Evolutionary conservation across 345 rosid species (phyloP), one percentile per base, ranked within the genome.

Genomic region (Reutealis trisperma): DNA sequence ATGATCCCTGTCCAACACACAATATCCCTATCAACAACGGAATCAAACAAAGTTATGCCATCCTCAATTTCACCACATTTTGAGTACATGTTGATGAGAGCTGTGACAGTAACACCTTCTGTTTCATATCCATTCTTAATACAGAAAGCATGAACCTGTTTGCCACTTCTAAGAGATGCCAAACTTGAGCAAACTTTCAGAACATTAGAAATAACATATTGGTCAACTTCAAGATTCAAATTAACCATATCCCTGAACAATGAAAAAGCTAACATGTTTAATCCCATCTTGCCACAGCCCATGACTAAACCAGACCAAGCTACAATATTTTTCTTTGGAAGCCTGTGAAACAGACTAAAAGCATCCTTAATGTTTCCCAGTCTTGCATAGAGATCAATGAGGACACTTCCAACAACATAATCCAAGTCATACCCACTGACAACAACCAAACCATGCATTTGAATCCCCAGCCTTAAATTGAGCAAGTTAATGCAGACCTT

Each of bases 1-100:
- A 92, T 89, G 71, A 89, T 87, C 71, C 89, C 89, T 30, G 97
- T 89, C 94, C 94, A 90, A 75, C 91, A 87, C 6, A 90, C 87
- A 44, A 86, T 81, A 70, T 90, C 97, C 78, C 86, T 85, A 13
- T 84, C 90, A 52, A 59, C 61, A 73, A 82, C 24, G 63, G 76
- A 47, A 47, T 80, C 63, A 77, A 90, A 92, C 44, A 90, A 76
- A 75, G 72, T 79, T 80, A 92, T 70, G 74, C 87, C 85, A 34
- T 75, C 77, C 30, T 86, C 90, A 63, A 90, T 87, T 77, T 89
- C 89, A 42, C 94, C 94, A 80, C 93, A 85, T 88, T 92, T 92
- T 25, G 86, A 83, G 65, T 90, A 90, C 92, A 89, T 82, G 80
- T 89, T 87, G 21, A 87, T 64, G 0, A 92, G 86, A 51, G 87